Percentiles rank a stretch among this genome's conserved stretches.
phyloP scores from a whole-genome alignment of 2,329 filamentous ascomycete species.

The Penicillium sp. region DNA sequence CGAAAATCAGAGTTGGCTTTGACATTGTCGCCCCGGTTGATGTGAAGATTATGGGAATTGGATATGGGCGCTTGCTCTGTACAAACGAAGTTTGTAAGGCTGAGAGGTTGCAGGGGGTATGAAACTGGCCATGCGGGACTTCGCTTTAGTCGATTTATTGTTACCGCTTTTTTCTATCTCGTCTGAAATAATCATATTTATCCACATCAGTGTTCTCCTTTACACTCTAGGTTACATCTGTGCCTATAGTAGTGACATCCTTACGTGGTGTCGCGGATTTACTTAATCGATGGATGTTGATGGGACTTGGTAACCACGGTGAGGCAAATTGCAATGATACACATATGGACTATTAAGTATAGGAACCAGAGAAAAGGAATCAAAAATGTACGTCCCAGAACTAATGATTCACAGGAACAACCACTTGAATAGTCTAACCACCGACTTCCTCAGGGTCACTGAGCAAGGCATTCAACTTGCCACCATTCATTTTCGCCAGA shows the following conservation, averaged over 20 bases:
- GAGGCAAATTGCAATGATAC: neutral
- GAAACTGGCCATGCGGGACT: neutral
- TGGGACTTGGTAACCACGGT: neutral
- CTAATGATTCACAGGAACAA: neutral
- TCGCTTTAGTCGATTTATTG: neutral
- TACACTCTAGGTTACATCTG: neutral
- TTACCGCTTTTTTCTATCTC: neutral
- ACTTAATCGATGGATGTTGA: neutral
- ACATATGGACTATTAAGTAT: neutral
- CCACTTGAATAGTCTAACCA: neutral
- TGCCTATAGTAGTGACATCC: neutral
- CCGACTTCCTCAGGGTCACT: slow-evolving; percentile 12
- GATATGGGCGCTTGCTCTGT: neutral
- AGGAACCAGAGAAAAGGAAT: neutral
- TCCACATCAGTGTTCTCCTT: neutral
- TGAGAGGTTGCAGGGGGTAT: neutral
- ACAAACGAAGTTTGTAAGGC: neutral
- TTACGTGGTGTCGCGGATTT: neutral
- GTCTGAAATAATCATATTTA: neutral
- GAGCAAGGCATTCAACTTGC: slow-evolving; percentile 46
- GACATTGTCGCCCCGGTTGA: slow-evolving; percentile 8
- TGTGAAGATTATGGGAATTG: neutral
- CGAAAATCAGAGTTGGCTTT: slow-evolving; percentile 29
- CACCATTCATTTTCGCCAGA: slow-evolving; percentile 47
- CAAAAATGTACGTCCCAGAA: neutral